Base-by-base conservation (phyloP, 257 asterid genomes). In the Solanum piurae region DNA sequence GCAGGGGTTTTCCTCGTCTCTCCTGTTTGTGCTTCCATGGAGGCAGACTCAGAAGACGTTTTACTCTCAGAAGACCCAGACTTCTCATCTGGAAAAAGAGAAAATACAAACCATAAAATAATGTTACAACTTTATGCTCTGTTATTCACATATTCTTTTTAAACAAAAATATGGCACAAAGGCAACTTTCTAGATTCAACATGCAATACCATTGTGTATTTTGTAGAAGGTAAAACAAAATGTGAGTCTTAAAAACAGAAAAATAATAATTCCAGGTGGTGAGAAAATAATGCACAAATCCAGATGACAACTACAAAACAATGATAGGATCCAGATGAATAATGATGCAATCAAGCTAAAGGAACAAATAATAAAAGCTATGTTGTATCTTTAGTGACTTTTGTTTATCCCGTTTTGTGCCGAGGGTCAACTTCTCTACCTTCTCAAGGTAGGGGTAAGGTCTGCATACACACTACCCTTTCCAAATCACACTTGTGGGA, bases 61-160 rank as follows among this genome's bases (percentile, higher is more conserved):
- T 91, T 94, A 64, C 90, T 91, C 72, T 86, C 94, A 71, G 90
- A 90, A 16, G 92, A 91, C 72, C 74, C 91, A 52, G 95, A 83
- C 89, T 92, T 96, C 90, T 87, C 94, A 69, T 91, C 99, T 94
- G 90, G 69, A 88, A 86, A 68, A 83, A 36, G 62, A 52, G n/a
- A 52, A 52, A 52, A 52, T 52, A 52, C 62, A 52, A 52, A 52
- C 62, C 62, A 52, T 52, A 52, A 52, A 52, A 52, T 52, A 52
- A 52, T 52, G 62, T 52, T 52, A 52, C 62, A 52, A 52, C 62
- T 52, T 52, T 52, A 52, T 52, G 62, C n/a, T 52, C 62, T 52
- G 62, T 5, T 52, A 18, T 52, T 52, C 62, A 18, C 10, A 29
- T 9, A 52, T 52, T 52, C 62, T 52, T 18, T 52, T 52, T 52